Conservation (phyloP, 1,284 basidiomycete species). For the Schizophyllum amplum region DNA sequence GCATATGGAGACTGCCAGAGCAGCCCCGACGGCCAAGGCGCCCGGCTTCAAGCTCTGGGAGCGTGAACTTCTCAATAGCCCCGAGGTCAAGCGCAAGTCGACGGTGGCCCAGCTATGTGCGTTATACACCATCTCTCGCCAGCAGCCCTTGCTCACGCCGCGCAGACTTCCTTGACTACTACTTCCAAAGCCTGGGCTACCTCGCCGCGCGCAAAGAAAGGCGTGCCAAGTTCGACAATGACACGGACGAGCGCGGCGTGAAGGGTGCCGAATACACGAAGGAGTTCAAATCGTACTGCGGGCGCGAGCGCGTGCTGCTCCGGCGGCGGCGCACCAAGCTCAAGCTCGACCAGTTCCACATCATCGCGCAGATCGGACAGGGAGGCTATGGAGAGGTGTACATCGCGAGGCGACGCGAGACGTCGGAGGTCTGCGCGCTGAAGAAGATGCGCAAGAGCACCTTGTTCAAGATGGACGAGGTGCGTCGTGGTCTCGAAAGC, state of each 20-base stretch:
- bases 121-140: constrained; percentile 18
- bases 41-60: constrained; percentile 72
- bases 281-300: constrained; percentile 88
- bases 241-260: constrained; percentile 65
- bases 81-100: constrained; percentile 87
- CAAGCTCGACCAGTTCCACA: constrained; percentile 86
- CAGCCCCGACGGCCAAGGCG: constrained; percentile 41
- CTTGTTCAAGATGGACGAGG: constrained; percentile 95
- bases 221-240: constrained; percentile 73
- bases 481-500: constrained; percentile 42
- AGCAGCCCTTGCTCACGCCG: background rate
- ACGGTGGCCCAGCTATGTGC: constrained; percentile 93
- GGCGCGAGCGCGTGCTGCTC: constrained; percentile 86
- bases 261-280: constrained; percentile 57
- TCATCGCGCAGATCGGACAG: constrained; percentile 95
- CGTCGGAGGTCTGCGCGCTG: constrained; percentile 88
- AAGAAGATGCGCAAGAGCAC: constrained; percentile 96
- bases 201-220: constrained; percentile 79
- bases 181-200: constrained; percentile 89
- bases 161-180: constrained; percentile 98
- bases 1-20: constrained; percentile 59
- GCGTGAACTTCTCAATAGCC: constrained; percentile 69
- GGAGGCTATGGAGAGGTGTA: constrained; percentile 96
- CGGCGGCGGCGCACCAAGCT: constrained; percentile 83
- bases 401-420: constrained; percentile 85